phyloP scores from a whole-genome alignment of 768 basidiomycete species.

The Mycena crocata region DNA sequence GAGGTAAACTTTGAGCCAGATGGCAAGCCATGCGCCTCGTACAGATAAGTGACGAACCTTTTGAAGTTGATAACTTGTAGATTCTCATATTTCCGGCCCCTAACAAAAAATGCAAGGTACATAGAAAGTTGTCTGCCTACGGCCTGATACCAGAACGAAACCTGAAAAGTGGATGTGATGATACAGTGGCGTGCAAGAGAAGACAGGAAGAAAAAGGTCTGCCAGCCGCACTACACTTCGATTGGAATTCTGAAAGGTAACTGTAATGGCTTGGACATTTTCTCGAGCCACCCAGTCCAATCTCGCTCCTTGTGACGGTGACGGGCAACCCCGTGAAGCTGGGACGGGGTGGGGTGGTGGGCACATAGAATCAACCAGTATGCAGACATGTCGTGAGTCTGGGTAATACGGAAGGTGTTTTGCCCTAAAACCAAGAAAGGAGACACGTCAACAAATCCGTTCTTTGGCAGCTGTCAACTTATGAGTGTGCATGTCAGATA shows the following conservation, averaged over 20 bases:
- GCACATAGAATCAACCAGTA: constrained; percentile 60
- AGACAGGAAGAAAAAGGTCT: not conserved
- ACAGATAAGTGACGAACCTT: too few relatives aligned
- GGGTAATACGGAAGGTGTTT: constrained; percentile 58
- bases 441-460: constrained; percentile 65
- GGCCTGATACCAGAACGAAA: too few relatives aligned
- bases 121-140: too few relatives aligned
- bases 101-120: too few relatives aligned
- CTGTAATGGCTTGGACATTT: constrained; percentile 48
- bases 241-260: constrained; percentile 33
- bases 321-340: constrained; percentile 51
- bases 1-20: too few relatives aligned
- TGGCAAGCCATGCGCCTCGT: too few relatives aligned
- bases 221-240: not conserved
- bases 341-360: constrained; percentile 61
- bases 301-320: constrained; percentile 46
- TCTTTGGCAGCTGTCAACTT: constrained; percentile 53
- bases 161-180: too few relatives aligned
- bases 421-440: constrained; percentile 52
- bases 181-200: constrained; percentile 4
- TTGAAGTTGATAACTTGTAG: too few relatives aligned
- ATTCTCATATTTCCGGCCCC: too few relatives aligned
- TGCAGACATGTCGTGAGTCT: constrained; percentile 55
- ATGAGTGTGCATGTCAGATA: constrained; percentile 1
- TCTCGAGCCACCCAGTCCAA: constrained; percentile 56